These are phyloP conservation scores for Thraustochytrium striatum DNA, from an alignment of 352 stramenopile genomes.

Conservation along the genomic window DNA sequence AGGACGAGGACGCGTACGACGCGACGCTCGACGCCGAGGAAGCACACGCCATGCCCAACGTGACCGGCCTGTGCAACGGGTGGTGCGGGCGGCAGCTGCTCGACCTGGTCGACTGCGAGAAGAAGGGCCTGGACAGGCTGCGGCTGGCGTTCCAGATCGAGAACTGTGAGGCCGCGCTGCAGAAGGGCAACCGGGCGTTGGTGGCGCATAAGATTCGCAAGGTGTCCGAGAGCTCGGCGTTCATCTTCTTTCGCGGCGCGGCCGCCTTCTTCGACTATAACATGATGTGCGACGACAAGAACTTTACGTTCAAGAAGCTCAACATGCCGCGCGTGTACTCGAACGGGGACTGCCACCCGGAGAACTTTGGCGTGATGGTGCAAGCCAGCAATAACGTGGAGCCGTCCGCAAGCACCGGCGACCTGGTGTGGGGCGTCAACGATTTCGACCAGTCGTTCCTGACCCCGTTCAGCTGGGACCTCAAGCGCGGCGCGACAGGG, in stretches of 20 bases:
- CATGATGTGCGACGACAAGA: slow-evolving; percentile 39
- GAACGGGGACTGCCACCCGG: slow-evolving; percentile 43
- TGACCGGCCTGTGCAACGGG: slow-evolving; percentile 3
- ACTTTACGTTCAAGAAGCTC: slow-evolving; percentile 26
- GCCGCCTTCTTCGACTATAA: slow-evolving; percentile 43
- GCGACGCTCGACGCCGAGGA: neutral
- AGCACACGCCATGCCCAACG: neutral
- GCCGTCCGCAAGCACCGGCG: neutral
- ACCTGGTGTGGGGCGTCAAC: slow-evolving; percentile 39
- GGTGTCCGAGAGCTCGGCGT: slow-evolving; percentile 24
- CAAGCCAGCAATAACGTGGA: slow-evolving; percentile 12
- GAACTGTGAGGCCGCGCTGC: slow-evolving; percentile 26
- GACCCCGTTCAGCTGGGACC: slow-evolving; percentile 37
- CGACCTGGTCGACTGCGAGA: slow-evolving; percentile 1
- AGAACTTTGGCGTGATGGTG: slow-evolving; percentile 47
- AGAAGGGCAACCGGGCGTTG: neutral
- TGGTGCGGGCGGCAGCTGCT: slow-evolving; percentile 27
- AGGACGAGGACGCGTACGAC: neutral
- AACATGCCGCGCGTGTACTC: slow-evolving; percentile 40
- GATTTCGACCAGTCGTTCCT: slow-evolving; percentile 45
- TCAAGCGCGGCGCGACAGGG: slow-evolving; percentile 34
- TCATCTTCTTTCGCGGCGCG: slow-evolving; percentile 40
- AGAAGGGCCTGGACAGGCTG: neutral
- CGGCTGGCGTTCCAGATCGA: slow-evolving; percentile 33
- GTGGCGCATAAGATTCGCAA: slow-evolving; percentile 31